These are phyloP conservation scores for Aspergillus sp. DNA, from an alignment of 2,329 filamentous ascomycete species.

Conservation along the genomic window DNA sequence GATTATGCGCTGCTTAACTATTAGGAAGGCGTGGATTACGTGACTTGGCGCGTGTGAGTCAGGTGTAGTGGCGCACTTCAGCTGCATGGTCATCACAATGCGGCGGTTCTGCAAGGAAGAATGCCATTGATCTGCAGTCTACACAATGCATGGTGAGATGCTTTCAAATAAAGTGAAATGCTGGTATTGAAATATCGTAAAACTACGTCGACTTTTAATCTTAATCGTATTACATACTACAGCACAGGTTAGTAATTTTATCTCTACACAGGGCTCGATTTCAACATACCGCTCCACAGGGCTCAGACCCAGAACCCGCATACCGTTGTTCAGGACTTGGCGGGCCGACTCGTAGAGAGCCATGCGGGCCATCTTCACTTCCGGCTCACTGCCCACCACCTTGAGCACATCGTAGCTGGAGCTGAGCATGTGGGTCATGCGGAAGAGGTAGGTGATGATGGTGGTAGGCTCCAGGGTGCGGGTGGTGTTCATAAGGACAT, in stretches of 20 bases:
- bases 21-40: background rate
- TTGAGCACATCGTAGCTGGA: slow-evolving; percentile 62
- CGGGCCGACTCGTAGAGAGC: slow-evolving; percentile 61
- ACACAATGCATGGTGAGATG: background rate
- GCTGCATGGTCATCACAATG: background rate
- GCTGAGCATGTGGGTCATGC: slow-evolving; percentile 61
- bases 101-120: background rate
- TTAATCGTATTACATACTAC: background rate
- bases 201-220: slow-evolving; percentile 1
- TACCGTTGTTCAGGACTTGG: slow-evolving; percentile 64
- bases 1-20: too few species aligned
- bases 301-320: slow-evolving; percentile 62
- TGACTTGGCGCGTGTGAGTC: background rate
- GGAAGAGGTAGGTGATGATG: slow-evolving; percentile 65
- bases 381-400: slow-evolving; percentile 58
- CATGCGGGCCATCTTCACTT: slow-evolving; percentile 58
- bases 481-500: slow-evolving; percentile 60
- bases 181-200: slow-evolving; percentile 1
- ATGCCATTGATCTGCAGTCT: background rate
- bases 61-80: background rate
- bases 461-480: slow-evolving; percentile 67
- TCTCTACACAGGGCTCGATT: background rate
- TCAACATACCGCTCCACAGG: slow-evolving; percentile 57
- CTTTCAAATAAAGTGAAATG: background rate
- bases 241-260: background rate